Percentiles rank a stretch among this genome's conserved stretches.
phyloP scores from a whole-genome alignment of 495 filamentous ascomycete species.

The Rusavskia elegans region DNA sequence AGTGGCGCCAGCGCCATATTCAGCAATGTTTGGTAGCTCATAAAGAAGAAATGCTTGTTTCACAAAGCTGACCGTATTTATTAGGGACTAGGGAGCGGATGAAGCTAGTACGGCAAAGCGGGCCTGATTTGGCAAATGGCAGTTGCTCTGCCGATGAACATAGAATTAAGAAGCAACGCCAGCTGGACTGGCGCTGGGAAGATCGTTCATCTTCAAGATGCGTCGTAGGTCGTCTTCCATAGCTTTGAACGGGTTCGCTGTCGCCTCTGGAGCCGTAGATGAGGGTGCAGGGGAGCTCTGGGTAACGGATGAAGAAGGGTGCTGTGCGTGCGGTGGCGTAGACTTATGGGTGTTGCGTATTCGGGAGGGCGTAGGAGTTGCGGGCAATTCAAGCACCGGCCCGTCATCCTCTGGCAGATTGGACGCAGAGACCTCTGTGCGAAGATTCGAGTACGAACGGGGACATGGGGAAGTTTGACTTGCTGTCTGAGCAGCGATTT shows the following conservation, averaged over 20 bases:
- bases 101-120: not conserved
- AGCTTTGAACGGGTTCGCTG: slow-evolving; percentile 15
- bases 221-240: slow-evolving; percentile 40
- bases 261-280: not conserved
- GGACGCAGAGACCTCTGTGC: slow-evolving; percentile 7
- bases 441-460: slow-evolving; percentile 11
- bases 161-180: slow-evolving; percentile 13
- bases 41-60: not conserved
- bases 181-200: slow-evolving; percentile 8
- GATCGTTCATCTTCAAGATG: slow-evolving; percentile 32
- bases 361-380: slow-evolving; percentile 7
- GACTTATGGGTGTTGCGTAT: slow-evolving; percentile 1
- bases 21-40: too few relatives aligned
- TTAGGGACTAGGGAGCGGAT: not conserved
- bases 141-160: not conserved
- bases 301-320: not conserved
- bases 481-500: not conserved
- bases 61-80: not conserved
- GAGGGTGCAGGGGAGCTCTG: not conserved
- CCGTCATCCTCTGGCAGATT: slow-evolving; percentile 1
- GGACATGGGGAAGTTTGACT: slow-evolving; percentile 1
- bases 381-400: not conserved
- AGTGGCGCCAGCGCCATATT: too few relatives aligned
- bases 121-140: not conserved
- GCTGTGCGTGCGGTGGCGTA: not conserved